phyloP scores from a whole-genome alignment of 176 grass and related monocot genomes.

The Lolium perenne region DNA sequence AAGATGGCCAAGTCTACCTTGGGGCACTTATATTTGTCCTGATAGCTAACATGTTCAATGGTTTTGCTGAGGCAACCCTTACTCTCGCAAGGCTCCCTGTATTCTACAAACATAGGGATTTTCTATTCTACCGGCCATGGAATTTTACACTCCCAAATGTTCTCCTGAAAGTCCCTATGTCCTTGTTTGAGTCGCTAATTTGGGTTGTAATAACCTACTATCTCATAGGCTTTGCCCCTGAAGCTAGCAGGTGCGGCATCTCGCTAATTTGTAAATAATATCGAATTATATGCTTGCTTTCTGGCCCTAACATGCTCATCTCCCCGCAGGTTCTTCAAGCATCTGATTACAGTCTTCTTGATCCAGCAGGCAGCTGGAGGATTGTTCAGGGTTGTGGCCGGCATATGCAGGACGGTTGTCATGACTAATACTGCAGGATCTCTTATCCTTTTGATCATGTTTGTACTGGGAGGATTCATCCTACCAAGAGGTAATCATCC shows the following conservation, averaged over 20 bases:
- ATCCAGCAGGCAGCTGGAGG: conserved; percentile 87
- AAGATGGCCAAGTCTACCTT: conserved; percentile 75
- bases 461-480: conserved; percentile 91
- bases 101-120: conserved; percentile 93
- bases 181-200: conserved; percentile 70
- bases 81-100: conserved; percentile 75
- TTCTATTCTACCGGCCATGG: conserved; percentile 85
- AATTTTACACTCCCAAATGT: conserved; percentile 77
- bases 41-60: conserved; percentile 92
- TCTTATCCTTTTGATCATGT: conserved; percentile 75
- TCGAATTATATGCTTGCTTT: conserved; percentile 33
- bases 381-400: conserved; percentile 72
- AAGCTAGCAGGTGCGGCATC: conserved; percentile 72
- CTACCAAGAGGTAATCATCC: conserved; percentile 71
- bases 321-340: conserved; percentile 89
- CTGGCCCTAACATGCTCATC: conserved; percentile 34
- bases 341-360: conserved; percentile 77
- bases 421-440: conserved; percentile 82
- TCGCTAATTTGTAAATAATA: conserved; percentile 26
- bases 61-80: conserved; percentile 77
- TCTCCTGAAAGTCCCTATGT: conserved; percentile 72
- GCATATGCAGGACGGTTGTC: conserved; percentile 79
- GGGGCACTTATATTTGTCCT: conserved; percentile 85
- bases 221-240: conserved; percentile 84
- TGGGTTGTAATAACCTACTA: conserved; percentile 84